phyloP scores from a whole-genome alignment of 192 early-diverging fungal genomes.

The Linnemannia exigua region DNA sequence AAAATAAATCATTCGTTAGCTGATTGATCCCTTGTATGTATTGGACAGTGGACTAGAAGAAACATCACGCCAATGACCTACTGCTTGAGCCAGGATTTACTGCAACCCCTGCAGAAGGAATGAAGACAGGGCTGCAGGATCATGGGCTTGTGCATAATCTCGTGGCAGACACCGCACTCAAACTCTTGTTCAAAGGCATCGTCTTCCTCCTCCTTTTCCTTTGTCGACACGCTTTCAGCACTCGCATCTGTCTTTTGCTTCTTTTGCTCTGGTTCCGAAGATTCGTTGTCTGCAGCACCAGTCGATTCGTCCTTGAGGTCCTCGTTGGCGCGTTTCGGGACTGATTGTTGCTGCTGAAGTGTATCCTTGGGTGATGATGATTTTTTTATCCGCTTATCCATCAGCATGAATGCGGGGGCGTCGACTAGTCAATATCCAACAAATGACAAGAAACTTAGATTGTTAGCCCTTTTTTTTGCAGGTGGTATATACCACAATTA shows the following conservation, averaged over 20 bases:
- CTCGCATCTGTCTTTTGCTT: conserved; percentile 21
- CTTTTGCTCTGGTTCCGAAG: conserved; percentile 14
- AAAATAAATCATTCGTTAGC: neutral
- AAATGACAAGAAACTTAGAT: neutral
- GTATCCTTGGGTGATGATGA: neutral
- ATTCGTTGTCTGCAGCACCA: neutral
- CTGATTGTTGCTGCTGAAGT: neutral
- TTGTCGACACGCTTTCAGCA: neutral
- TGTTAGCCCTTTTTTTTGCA: neutral
- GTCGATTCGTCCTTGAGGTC: neutral
- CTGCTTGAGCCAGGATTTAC: conserved; percentile 43
- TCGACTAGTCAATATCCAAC: conserved; percentile 3
- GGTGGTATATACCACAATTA: too few relatives aligned
- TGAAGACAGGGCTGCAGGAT: conserved; percentile 54
- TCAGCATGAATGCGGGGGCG: conserved; percentile 20
- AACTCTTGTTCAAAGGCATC: conserved; percentile 45
- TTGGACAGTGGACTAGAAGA: neutral
- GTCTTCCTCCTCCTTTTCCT: conserved; percentile 31
- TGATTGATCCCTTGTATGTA: neutral
- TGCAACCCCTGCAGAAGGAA: conserved; percentile 49
- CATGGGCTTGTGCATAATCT: conserved; percentile 51
- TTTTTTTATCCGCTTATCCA: conserved; percentile 25
- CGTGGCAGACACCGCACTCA: conserved; percentile 50
- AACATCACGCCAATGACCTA: conserved; percentile 7
- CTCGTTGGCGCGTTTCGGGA: conserved; percentile 22